phyloP scores from a whole-genome alignment of 2,329 filamentous ascomycete genomes.

The Trichophyton schoenleinii region DNA sequence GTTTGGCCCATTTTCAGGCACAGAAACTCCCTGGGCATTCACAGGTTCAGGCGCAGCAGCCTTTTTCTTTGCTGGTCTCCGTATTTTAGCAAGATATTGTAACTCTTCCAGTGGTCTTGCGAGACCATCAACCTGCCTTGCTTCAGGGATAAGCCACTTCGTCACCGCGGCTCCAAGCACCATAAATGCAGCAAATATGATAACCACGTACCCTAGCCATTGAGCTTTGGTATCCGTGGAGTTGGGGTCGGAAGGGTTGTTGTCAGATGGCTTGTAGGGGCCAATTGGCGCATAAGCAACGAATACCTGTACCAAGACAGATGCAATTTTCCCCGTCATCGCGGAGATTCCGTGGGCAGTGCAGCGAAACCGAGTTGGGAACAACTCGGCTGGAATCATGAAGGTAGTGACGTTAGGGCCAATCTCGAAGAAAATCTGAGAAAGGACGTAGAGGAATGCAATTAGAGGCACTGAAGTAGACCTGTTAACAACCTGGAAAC shows the following conservation, averaged over 20 bases:
- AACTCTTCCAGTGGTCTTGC: slow-evolving; percentile 13
- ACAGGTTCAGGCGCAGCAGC: background rate
- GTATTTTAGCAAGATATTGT: slow-evolving; percentile 15
- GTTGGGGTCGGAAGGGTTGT: background rate
- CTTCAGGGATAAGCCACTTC: slow-evolving; percentile 12
- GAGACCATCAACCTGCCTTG: slow-evolving; percentile 9
- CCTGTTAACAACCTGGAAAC: background rate
- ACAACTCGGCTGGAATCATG: slow-evolving; percentile 42
- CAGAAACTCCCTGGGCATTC: too few relatives aligned
- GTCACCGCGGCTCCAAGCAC: slow-evolving; percentile 10
- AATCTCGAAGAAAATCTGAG: slow-evolving; percentile 1
- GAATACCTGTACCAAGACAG: slow-evolving; percentile 28
- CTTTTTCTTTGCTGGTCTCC: slow-evolving; percentile 5
- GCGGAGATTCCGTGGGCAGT: slow-evolving; percentile 48
- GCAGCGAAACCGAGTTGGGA: slow-evolving; percentile 45
- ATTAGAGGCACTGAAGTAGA: background rate
- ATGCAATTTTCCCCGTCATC: slow-evolving; percentile 44
- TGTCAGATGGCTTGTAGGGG: background rate
- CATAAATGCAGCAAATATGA: slow-evolving; percentile 14
- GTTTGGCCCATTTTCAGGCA: background rate
- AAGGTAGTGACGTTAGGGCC: slow-evolving; percentile 2
- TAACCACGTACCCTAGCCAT: slow-evolving; percentile 11
- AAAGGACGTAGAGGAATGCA: slow-evolving; percentile 2
- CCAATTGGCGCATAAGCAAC: background rate
- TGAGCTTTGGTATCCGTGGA: background rate